Evolutionary conservation across 371 early-diverging fungal genomes (phyloP).

Genomic region (Parasitella parasitica): DNA sequence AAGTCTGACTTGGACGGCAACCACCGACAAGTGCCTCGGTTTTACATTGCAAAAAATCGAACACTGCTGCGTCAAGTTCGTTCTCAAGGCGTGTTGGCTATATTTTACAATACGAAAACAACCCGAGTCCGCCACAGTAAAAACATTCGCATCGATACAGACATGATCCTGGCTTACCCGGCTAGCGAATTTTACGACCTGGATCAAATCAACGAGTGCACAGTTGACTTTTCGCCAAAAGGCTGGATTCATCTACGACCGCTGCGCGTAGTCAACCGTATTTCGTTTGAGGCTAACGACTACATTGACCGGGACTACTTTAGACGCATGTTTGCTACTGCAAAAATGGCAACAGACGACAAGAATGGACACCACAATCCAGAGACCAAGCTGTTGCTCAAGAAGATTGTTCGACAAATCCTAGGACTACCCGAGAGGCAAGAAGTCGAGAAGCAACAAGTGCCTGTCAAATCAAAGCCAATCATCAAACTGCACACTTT

Average conservation of each 20-base stretch:
- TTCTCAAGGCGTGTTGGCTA: slow-evolving; percentile 38
- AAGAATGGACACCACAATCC: slow-evolving; percentile 18
- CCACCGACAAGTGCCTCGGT: slow-evolving; percentile 34
- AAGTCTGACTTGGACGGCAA: slow-evolving; percentile 25
- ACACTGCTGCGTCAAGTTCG: slow-evolving; percentile 38
- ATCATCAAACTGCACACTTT: background rate
- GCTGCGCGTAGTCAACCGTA: slow-evolving; percentile 31
- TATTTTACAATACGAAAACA: slow-evolving; percentile 37
- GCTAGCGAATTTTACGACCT: slow-evolving; percentile 41
- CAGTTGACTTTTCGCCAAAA: slow-evolving; percentile 42
- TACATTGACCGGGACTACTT: slow-evolving; percentile 43
- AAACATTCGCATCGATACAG: slow-evolving; percentile 33
- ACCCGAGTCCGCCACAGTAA: slow-evolving; percentile 26
- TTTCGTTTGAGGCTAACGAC: slow-evolving; percentile 39
- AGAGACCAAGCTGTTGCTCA: slow-evolving; percentile 21
- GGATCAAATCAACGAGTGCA: slow-evolving; percentile 41
- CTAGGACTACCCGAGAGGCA: slow-evolving; percentile 18
- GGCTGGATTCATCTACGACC: slow-evolving; percentile 45
- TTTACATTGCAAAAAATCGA: slow-evolving; percentile 50
- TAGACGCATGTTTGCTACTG: slow-evolving; percentile 44
- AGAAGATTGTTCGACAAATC: slow-evolving; percentile 30
- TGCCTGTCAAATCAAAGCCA: background rate
- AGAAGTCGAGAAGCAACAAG: background rate
- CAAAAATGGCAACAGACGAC: slow-evolving; percentile 34
- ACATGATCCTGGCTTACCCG: slow-evolving; percentile 43